Evolutionary conservation across 352 stramenopile genomes (phyloP), one percentile per base, ranked within the genome.

Genomic region (Pythium phragmitis): DNA sequence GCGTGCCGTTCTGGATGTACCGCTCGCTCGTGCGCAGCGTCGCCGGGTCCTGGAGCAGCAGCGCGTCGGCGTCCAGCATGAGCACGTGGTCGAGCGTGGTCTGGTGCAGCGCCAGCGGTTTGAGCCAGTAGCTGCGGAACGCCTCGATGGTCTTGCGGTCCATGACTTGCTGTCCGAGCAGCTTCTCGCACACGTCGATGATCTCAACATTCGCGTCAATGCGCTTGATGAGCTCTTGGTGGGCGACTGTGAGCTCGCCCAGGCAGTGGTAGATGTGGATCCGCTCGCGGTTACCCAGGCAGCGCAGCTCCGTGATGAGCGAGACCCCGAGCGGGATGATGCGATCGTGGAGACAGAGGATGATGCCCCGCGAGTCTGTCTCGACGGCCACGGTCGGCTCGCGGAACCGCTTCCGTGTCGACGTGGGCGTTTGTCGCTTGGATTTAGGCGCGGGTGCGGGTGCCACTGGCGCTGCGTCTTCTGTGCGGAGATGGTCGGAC

Each of bases 271-370:
- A 78, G 49, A 80, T 63, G 37, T 80, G 63, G n/a, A 80, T 67
- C 21, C 72, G 7, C 26, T 80, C 73, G 14, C 52, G 39, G 68
- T 80, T 80, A 0, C 70, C 73, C 3, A 76, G 60, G 21, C 70
- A 75, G 17, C 73, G 70, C 23, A 80, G 65, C 55, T 89, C 77
- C 4, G 72, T 72, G 67, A 89, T 85, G 34, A 89, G 75, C 26
- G 79, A 88, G 60, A 78, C 60, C 7, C 75, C 79, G 67, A 88
- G 80, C 7, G 73, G 62, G 52, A 84, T 67, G 42, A 88, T 79
- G 34, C 64, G 68, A 47, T 88, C 68, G 67, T 86, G 71, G 28
- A 86, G 73, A 57, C 65, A 77, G 53, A 82, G 33, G 53, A 87
- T 21, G 33, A 67, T 60, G 51, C 60, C 60, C 8, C 26, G 21